Base-by-base conservation (phyloP, 106 monocot species). In the Dioscorea dumetorum region DNA sequence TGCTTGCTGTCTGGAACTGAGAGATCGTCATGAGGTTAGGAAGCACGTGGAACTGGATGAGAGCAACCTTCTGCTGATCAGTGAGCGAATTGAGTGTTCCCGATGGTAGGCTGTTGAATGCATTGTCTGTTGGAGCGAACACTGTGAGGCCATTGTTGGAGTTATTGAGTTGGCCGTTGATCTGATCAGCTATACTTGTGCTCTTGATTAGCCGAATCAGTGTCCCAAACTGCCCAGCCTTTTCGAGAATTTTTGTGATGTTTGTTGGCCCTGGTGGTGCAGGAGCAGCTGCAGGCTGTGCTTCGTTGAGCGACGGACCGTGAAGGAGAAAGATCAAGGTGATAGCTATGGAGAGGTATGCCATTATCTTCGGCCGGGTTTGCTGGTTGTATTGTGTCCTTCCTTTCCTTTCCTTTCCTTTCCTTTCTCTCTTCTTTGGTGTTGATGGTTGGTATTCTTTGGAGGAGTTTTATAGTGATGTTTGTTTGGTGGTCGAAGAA, bases 61-160 rank as follows among this genome's bases (percentile, higher is more conserved):
- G 76, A 1, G 77, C 49, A 15, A 77, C 83, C 83, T 94, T 87
- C 68, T 94, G 76, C 77, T 94, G 78, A 64, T 94, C 94, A 19
- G 78, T 73, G 65, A 94, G 85, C 50, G 84, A 85, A 79, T 94
- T 94, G 63, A 94, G 80, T 0, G 94, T 90, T 49, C 94, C 94
- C 5, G 94, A 9, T 3, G 94, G 81, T 16, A 94, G 94, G 56
- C 60, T 50, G 48, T 80, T 49, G 79, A 94, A 94, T 22, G 90
- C 90, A 33, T 79, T 88, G 70, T 94, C 94, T n/a, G 94, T 83
- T 1, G 94, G 94, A 6, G 90, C 90, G 20, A 94, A 94, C 16
- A 90, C 19, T 5, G 94, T 94, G 57, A 90, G 23, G 23, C 94
- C 94, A 28, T 48, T 62, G 51, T 78, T 53, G 48, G 87, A 83